Base-by-base conservation (phyloP, 2,329 filamentous ascomycete genomes). In the Hypoxylon sp. region DNA sequence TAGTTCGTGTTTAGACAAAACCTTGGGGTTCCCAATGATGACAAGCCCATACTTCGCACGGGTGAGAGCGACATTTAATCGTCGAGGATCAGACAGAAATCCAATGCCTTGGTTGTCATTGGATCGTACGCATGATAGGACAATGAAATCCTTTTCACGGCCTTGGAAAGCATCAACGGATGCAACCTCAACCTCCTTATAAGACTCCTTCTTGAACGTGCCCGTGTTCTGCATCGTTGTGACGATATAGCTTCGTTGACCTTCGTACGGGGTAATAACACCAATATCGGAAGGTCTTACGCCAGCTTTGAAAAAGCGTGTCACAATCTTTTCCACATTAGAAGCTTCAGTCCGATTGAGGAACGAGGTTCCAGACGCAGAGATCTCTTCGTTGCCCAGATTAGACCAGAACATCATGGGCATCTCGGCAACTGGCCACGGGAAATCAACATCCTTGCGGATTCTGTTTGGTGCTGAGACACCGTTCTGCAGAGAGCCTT, bases 331-430 rank as follows among this genome's bases (percentile, higher is more conserved):
- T 83, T 99, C 96, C 33, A 99, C 96, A 72, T 98, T 98, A 51
- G 94, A 92, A 3, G 96, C 94, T 80, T 99, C 96, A 1, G 96
- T 98, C 51, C 96, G 93, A 81, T 99, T 99, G 73, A 99, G 91
- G 78, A 99, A 99, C 2, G 95, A 98, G 2, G 96, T 99, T 77
- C 96, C 96, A 26, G 94, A 98, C 0, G 96, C 96, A 5, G 95
- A 98, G 55, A 99, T 99, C 81, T 99, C 96, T 81, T 99, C 96
- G 67, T 97, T 97, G 67, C 96, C 96, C 61, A 98, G 85, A 79
- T 99, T 99, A 26, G 94, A 97, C 96, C 96, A 99, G 84, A 99
- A 99, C 96, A 98, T 98, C 96, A 99, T 99, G 2, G 96, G 96
- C 74, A 91, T 94, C 78, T 98, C 95, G 19, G 86, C 89, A 31